A percentile compares a stretch with the other conserved stretches of the same genome.
These are phyloP conservation scores for Gypsophila paniculata DNA, from an alignment of 179 eudicot genomes.

Conservation along the genomic window DNA sequence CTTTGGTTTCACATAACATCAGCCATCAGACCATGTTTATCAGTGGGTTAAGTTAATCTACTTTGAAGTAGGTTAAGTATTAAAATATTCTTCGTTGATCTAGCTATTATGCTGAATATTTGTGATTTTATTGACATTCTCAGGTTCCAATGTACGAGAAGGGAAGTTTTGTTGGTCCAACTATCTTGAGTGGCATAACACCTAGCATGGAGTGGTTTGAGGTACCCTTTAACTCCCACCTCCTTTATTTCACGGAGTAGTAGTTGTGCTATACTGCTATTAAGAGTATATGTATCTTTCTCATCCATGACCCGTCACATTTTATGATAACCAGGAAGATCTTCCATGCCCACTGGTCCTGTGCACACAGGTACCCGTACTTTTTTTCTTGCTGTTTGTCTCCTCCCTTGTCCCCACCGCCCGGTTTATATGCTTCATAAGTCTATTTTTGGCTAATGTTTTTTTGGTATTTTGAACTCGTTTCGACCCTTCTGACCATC, in stretches of 20 bases:
- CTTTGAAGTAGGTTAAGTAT: too few species aligned
- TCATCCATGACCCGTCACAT: neutral
- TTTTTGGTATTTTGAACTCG: neutral
- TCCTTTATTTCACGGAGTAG: neutral
- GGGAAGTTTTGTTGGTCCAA: slow-evolving; percentile 78
- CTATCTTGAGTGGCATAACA: slow-evolving; percentile 59
- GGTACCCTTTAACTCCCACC: slow-evolving; percentile 34
- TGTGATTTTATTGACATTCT: neutral
- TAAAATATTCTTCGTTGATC: too few species aligned
- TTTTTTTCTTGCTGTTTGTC: neutral
- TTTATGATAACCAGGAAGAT: slow-evolving; percentile 50
- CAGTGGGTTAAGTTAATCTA: too few species aligned
- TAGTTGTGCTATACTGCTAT: too few species aligned
- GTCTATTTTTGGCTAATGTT: neutral
- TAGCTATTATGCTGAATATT: neutral
- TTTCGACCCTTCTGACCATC: slow-evolving; percentile 7
- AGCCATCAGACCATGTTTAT: neutral
- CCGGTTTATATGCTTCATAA: neutral
- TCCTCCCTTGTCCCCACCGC: neutral
- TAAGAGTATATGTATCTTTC: slow-evolving; percentile 4
- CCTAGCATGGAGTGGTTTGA: slow-evolving; percentile 58
- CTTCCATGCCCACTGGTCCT: slow-evolving; percentile 64
- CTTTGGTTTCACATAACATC: neutral
- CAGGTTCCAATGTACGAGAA: slow-evolving; percentile 70
- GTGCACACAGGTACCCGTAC: slow-evolving; percentile 57